Evolutionary conservation across 2,329 filamentous ascomycete genomes (phyloP).

Genomic region (Aureobasidium vineae): DNA sequence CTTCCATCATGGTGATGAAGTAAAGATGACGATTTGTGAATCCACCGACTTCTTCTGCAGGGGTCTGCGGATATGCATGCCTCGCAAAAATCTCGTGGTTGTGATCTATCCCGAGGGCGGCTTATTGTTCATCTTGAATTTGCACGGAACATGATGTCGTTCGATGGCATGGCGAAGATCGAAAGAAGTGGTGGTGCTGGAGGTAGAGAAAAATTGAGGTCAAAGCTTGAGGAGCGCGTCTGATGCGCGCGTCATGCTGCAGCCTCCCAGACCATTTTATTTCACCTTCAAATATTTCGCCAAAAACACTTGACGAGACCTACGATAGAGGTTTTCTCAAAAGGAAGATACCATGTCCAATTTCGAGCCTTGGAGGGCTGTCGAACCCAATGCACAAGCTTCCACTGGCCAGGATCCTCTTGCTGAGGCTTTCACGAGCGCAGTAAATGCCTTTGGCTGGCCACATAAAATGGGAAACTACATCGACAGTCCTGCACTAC

Average conservation of each 20-base stretch:
- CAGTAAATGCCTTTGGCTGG: not conserved
- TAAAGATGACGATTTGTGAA: constrained; percentile 2
- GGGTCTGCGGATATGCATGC: not conserved
- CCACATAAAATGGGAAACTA: not conserved
- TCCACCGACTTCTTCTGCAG: not conserved
- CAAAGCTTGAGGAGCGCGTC: constrained; percentile 8
- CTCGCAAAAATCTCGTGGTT: not conserved
- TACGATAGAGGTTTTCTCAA: not conserved
- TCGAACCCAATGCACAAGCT: not conserved
- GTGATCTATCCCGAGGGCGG: not conserved
- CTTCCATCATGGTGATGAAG: constrained; percentile 14
- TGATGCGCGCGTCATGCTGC: not conserved
- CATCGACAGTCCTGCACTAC: not conserved
- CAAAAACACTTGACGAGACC: not conserved
- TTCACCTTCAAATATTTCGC: not conserved
- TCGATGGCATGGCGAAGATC: not conserved
- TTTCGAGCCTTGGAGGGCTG: not conserved
- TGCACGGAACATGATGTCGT: not conserved
- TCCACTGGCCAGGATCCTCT: not conserved
- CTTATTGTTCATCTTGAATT: not conserved
- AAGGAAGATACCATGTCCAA: not conserved
- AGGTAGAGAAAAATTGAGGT: not conserved
- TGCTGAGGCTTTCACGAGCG: not conserved
- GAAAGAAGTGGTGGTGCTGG: not conserved
- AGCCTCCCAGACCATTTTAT: not conserved